Evolutionary conservation across 2,329 filamentous ascomycete species (phyloP).

Genomic region (Paracoccidioides lutzii): DNA sequence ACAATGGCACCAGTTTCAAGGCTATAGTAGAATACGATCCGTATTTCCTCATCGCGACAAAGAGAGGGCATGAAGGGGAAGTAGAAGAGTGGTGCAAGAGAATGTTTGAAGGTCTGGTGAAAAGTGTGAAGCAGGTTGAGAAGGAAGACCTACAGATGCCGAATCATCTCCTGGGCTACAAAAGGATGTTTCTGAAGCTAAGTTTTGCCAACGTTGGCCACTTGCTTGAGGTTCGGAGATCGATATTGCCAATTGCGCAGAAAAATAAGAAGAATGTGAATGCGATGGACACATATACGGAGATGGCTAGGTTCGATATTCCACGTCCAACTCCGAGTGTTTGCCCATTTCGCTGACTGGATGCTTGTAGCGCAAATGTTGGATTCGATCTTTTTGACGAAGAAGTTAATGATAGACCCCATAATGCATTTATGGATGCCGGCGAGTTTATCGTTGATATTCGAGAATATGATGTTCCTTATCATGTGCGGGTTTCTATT

Average conservation of each 20-base stretch:
- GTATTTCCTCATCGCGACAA: constrained; percentile 86
- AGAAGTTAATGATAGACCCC: constrained; percentile 68
- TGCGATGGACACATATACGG: constrained; percentile 95
- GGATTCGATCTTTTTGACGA: constrained; percentile 93
- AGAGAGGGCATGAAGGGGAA: constrained; percentile 75
- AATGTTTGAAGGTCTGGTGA: constrained; percentile 69
- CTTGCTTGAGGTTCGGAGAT: constrained; percentile 68
- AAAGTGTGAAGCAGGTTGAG: constrained; percentile 61
- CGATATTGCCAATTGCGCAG: constrained; percentile 81
- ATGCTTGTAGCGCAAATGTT: constrained; percentile 50
- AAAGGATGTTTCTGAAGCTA: constrained; percentile 75
- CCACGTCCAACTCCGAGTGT: background rate
- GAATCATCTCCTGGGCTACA: constrained; percentile 86
- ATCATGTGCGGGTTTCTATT: constrained; percentile 97
- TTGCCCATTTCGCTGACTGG: constrained; percentile 11
- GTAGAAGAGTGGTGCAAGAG: constrained; percentile 88
- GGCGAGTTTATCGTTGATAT: constrained; percentile 98
- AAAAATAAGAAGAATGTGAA: constrained; percentile 94
- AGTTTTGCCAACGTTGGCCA: constrained; percentile 79
- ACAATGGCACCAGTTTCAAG: constrained; percentile 83
- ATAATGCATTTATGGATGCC: constrained; percentile 69
- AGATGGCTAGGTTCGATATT: constrained; percentile 61
- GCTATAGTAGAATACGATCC: constrained; percentile 93
- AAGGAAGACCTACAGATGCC: constrained; percentile 93
- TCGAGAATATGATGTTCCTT: constrained; percentile 96